phyloP scores from a whole-genome alignment of 176 grass and related monocot genomes.

The Rhynchospora pubera region DNA sequence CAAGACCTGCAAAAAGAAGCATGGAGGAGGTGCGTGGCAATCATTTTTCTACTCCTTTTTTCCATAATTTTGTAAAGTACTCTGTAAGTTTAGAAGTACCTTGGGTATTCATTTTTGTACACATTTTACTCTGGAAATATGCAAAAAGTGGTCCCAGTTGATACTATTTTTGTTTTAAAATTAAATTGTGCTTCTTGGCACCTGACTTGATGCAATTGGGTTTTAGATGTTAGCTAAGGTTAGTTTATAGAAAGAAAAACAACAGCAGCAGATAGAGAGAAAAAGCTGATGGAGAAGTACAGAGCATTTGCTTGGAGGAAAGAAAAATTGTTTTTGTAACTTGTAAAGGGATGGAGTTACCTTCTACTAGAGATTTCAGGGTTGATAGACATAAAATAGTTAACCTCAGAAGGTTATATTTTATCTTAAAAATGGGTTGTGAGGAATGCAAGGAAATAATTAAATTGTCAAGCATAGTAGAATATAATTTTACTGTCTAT shows the following conservation, averaged over 20 bases:
- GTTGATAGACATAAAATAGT: neutral
- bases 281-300: neutral
- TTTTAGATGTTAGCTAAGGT: neutral
- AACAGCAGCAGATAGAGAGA: neutral
- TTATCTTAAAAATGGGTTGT: neutral
- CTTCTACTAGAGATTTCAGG: neutral
- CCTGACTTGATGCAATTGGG: neutral
- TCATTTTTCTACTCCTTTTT: neutral
- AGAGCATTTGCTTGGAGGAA: neutral
- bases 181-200: neutral
- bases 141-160: neutral
- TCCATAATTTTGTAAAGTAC: neutral
- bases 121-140: neutral
- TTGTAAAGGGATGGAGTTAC: neutral
- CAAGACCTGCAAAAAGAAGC: slow-evolving; percentile 7
- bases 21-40: slow-evolving; percentile 7
- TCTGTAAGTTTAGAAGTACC: neutral
- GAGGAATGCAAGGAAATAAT: neutral
- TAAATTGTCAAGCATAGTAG: neutral
- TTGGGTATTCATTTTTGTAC: neutral
- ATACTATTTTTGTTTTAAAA: neutral
- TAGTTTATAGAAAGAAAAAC: neutral
- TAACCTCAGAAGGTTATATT: neutral
- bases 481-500: neutral
- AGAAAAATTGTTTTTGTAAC: neutral